These are phyloP conservation scores for Colletotrichum spaethianum DNA, from an alignment of 2,329 filamentous ascomycete species.

Conservation along the genomic window DNA sequence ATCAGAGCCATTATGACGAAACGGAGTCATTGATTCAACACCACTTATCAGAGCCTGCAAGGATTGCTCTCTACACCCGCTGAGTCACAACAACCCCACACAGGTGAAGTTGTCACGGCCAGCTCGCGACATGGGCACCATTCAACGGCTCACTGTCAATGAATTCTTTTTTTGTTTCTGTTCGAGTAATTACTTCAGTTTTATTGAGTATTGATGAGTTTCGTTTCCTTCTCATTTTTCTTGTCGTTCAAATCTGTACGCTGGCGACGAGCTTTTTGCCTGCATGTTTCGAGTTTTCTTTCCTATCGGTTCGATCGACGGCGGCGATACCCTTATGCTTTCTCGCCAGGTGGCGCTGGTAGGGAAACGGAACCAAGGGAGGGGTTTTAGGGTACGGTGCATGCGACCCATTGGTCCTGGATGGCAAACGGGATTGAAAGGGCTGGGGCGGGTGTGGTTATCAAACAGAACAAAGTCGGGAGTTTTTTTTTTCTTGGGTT, in stretches of 20 bases:
- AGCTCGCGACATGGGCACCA: conserved; percentile 12
- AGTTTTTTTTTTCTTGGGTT: conserved; percentile 17
- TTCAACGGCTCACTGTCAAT: conserved; percentile 23
- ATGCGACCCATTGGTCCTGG: conserved; percentile 24
- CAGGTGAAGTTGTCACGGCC: conserved; percentile 4
- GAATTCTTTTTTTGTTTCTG: neutral
- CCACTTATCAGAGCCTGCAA: conserved; percentile 26
- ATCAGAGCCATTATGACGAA: conserved; percentile 34
- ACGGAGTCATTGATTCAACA: conserved; percentile 37
- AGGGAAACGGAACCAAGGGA: conserved; percentile 26
- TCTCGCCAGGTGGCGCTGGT: conserved; percentile 42
- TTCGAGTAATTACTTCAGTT: neutral
- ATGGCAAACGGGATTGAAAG: conserved; percentile 34
- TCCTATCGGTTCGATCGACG: conserved; percentile 11
- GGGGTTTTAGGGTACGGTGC: conserved; percentile 6
- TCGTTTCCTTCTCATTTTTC: neutral
- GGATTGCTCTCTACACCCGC: conserved; percentile 26
- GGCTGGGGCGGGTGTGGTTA: conserved; percentile 6
- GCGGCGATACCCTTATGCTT: conserved; percentile 39
- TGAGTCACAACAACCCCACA: conserved; percentile 12
- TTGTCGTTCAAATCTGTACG: conserved; percentile 14
- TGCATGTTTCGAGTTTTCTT: neutral
- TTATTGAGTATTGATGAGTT: conserved; percentile 1
- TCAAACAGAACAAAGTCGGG: conserved; percentile 19
- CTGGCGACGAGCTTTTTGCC: conserved; percentile 14